Conservation (phyloP, 2,329 filamentous ascomycete species). For the Talaromyces islandicus region DNA sequence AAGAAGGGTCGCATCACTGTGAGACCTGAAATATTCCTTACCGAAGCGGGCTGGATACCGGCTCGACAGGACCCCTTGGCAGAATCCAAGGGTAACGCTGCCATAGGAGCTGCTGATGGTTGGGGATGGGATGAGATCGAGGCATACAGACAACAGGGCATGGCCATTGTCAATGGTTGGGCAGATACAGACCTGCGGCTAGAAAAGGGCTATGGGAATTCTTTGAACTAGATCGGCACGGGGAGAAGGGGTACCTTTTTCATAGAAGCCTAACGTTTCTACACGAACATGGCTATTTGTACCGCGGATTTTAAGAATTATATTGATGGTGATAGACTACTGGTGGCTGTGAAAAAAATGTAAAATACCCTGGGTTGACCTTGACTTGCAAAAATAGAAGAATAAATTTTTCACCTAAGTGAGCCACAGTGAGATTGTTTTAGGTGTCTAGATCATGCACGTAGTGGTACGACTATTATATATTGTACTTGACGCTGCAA, state of each 20-base stretch:
- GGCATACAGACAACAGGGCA: background rate
- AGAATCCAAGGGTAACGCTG: background rate
- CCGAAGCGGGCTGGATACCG: background rate
- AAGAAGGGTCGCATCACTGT: conserved; percentile 79
- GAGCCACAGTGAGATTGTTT: too few species aligned
- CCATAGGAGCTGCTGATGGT: background rate
- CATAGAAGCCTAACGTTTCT: background rate
- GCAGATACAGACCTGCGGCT: background rate
- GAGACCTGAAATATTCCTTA: conserved; percentile 69
- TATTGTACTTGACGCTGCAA: too few species aligned
- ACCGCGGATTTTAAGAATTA: too few species aligned
- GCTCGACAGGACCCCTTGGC: background rate
- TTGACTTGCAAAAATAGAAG: too few species aligned
- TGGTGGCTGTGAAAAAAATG: too few species aligned
- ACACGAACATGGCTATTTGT: background rate
- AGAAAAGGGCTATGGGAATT: background rate
- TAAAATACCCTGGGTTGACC: too few species aligned
- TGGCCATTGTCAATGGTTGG: background rate
- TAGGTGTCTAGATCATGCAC: too few species aligned
- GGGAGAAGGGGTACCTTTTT: background rate
- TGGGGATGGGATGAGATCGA: background rate
- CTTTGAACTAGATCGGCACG: background rate
- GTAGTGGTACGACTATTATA: too few species aligned
- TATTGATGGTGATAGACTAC: too few species aligned
- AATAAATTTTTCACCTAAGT: too few species aligned